phyloP scores from a whole-genome alignment of 2,329 filamentous ascomycete genomes.

The Botrytis elliptica region DNA sequence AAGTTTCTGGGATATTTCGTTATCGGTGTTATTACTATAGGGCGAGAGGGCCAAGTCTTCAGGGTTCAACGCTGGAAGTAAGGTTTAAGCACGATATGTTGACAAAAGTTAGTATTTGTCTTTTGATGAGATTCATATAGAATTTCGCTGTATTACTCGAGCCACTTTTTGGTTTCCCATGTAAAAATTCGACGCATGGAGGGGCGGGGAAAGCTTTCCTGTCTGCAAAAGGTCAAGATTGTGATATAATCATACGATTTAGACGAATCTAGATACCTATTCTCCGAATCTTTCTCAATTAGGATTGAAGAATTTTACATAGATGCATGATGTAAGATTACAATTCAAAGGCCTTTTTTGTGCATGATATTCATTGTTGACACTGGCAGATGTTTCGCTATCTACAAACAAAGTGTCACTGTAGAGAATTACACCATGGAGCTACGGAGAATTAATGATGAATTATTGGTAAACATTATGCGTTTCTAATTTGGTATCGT shows the following conservation, averaged over 20 bases:
- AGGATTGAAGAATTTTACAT: neutral
- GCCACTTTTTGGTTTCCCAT: neutral
- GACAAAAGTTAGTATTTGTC: neutral
- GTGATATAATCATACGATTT: slow-evolving; percentile 10
- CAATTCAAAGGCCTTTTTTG: neutral
- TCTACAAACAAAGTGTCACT: neutral
- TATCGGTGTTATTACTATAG: neutral
- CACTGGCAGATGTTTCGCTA: neutral
- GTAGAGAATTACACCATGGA: slow-evolving; percentile 2
- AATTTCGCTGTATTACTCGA: neutral
- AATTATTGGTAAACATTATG: neutral
- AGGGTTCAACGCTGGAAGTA: neutral
- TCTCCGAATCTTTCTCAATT: neutral
- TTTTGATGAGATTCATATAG: neutral
- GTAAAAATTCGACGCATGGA: neutral
- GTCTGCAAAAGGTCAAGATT: slow-evolving; percentile 16
- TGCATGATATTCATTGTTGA: neutral
- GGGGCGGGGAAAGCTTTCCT: slow-evolving; percentile 1
- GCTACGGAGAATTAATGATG: slow-evolving; percentile 11
- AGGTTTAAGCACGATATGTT: neutral
- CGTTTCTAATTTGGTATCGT: neutral
- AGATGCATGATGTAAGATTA: neutral
- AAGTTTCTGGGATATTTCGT: neutral
- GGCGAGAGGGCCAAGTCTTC: neutral
- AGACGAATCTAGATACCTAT: slow-evolving; percentile 7